Evolutionary conservation across 2,329 filamentous ascomycete species (phyloP).

Genomic region (Myotisia sp.): DNA sequence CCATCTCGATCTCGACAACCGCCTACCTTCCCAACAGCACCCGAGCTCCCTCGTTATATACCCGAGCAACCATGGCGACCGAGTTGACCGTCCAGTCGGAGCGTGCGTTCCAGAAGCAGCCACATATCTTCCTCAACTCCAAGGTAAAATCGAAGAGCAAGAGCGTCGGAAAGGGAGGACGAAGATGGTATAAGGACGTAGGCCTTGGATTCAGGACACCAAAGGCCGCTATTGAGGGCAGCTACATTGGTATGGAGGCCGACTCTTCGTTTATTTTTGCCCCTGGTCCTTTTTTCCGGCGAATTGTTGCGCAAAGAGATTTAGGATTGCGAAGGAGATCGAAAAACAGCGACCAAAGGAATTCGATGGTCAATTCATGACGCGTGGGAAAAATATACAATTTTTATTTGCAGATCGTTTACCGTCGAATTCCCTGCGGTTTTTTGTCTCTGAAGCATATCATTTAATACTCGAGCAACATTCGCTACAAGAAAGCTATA

Average conservation of each 20-base stretch:
- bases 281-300: neutral
- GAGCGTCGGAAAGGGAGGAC: slow-evolving; percentile 76
- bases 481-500: too few species aligned
- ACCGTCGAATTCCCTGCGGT: too few species aligned
- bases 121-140: slow-evolving; percentile 98
- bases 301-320: neutral
- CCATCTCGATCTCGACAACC: slow-evolving; percentile 12
- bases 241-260: slow-evolving; percentile 82
- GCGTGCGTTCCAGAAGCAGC: slow-evolving; percentile 99
- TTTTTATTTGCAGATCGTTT: too few species aligned
- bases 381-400: too few species aligned
- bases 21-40: slow-evolving; percentile 16
- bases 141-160: slow-evolving; percentile 75
- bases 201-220: slow-evolving; percentile 98
- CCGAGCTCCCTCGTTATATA: slow-evolving; percentile 26
- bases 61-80: slow-evolving; percentile 71
- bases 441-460: too few species aligned
- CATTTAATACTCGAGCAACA: too few species aligned
- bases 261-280: slow-evolving; percentile 1
- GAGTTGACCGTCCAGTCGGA: slow-evolving; percentile 99
- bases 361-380: too few species aligned
- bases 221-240: slow-evolving; percentile 96
- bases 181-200: slow-evolving; percentile 99
- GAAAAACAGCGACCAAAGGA: too few species aligned
- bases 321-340: neutral